Conservation (phyloP, 192 early-diverging fungal genomes). For the Linnemannia zychae region DNA sequence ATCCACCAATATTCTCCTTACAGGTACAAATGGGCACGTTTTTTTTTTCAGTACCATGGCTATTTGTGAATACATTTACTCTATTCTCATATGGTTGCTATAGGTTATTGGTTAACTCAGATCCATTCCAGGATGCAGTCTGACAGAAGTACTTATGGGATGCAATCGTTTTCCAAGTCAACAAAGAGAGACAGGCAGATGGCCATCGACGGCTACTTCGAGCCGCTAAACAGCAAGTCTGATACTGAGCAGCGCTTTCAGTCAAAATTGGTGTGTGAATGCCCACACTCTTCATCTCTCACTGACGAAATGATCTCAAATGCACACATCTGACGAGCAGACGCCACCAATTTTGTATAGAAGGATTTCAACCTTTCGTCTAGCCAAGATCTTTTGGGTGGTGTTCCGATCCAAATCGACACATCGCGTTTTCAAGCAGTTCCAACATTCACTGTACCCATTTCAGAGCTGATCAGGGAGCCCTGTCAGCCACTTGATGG, state of each 20-base stretch:
- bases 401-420: not conserved
- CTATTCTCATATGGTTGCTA: not conserved
- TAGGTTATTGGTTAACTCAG: not conserved
- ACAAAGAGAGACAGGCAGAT: constrained; percentile 15
- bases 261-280: not conserved
- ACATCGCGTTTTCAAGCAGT: constrained; percentile 1
- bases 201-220: constrained; percentile 25
- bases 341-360: not conserved
- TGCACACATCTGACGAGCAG: not conserved
- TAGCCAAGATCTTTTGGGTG: not conserved
- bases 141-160: not conserved
- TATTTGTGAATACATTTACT: no score
- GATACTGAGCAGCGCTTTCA: not conserved
- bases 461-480: not conserved
- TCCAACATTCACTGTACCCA: constrained; percentile 8
- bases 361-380: not conserved
- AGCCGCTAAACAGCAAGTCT: not conserved
- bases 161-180: not conserved
- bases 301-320: not conserved
- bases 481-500: not conserved
- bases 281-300: not conserved
- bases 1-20: no score
- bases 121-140: not conserved
- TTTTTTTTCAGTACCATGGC: no score
- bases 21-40: no score